phyloP scores from a whole-genome alignment of 2,329 filamentous ascomycete genomes.

The Aspergillus viridinutans region DNA sequence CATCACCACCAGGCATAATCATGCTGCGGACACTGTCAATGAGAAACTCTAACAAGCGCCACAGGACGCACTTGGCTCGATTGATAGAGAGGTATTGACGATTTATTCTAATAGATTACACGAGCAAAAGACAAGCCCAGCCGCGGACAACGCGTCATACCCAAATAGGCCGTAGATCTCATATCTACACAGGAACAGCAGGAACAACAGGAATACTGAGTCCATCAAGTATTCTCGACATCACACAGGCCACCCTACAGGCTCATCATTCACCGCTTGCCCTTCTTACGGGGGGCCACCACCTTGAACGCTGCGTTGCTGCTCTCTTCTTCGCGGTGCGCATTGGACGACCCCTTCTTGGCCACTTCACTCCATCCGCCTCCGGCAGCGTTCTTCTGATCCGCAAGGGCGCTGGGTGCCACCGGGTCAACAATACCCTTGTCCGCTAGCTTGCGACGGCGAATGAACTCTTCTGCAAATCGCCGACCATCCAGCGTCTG shows the following conservation, averaged over 20 bases:
- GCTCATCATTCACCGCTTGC: conserved; percentile 55
- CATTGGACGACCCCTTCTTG: conserved; percentile 69
- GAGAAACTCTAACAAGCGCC: not conserved
- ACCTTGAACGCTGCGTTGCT: conserved; percentile 72
- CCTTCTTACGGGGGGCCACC: conserved; percentile 88
- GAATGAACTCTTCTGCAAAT: conserved; percentile 91
- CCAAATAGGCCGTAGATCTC: not conserved
- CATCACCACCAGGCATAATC: not conserved
- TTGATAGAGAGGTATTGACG: not conserved
- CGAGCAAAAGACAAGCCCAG: not conserved
- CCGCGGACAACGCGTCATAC: not conserved
- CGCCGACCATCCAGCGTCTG: conserved; percentile 88
- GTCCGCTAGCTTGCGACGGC: conserved; percentile 87
- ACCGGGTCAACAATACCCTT: conserved; percentile 75
- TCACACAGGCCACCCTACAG: not conserved
- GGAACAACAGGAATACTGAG: not conserved
- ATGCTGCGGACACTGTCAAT: too few relatives aligned
- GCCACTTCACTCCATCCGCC: conserved; percentile 96
- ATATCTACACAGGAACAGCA: not conserved
- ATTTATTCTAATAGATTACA: not conserved
- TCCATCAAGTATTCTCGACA: not conserved
- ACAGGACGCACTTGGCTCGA: not conserved
- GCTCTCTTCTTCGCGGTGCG: conserved; percentile 46
- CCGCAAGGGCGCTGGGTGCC: conserved; percentile 49
- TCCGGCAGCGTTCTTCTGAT: conserved; percentile 42